Conservation (phyloP, 2,329 filamentous ascomycete species). For the Curvularia sp. region DNA sequence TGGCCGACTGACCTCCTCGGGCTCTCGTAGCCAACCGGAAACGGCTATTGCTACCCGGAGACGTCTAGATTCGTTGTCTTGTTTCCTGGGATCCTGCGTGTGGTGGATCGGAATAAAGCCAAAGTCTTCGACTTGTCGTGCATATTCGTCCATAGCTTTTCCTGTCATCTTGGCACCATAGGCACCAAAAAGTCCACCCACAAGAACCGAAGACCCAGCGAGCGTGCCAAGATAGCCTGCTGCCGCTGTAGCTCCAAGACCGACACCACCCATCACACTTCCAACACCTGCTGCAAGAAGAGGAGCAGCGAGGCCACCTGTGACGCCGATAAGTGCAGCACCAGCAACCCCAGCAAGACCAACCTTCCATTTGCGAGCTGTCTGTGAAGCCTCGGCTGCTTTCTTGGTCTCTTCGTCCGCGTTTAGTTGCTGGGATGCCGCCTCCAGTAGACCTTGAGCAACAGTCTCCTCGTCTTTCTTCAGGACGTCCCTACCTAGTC, state of each 20-base stretch:
- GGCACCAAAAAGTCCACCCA: constrained; percentile 90
- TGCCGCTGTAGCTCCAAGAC: constrained; percentile 75
- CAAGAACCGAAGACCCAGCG: constrained; percentile 78
- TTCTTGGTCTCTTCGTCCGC: constrained; percentile 79
- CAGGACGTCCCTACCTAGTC: constrained; percentile 70
- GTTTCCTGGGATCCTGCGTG: constrained; percentile 56
- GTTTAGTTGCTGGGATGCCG: constrained; percentile 73
- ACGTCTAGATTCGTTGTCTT: constrained; percentile 57
- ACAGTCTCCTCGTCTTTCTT: constrained; percentile 77
- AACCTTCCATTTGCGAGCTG: constrained; percentile 77
- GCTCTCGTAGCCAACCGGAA: constrained; percentile 78
- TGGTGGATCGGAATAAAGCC: constrained; percentile 74
- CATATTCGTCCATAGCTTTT: constrained; percentile 88
- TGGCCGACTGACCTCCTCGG: constrained; percentile 74
- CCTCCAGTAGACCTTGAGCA: constrained; percentile 74
- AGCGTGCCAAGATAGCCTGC: constrained; percentile 81
- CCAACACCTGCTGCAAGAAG: constrained; percentile 82
- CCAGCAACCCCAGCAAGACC: constrained; percentile 87
- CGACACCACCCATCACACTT: constrained; percentile 76
- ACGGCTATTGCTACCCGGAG: constrained; percentile 84
- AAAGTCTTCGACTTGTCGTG: constrained; percentile 86
- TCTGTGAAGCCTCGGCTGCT: constrained; percentile 70
- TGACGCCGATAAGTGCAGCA: constrained; percentile 83
- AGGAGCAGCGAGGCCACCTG: constrained; percentile 78
- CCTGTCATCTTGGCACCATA: constrained; percentile 83